These are phyloP conservation scores for Middelhovenomyces tepae DNA, from an alignment of 805 yeast genomes.

Conservation along the genomic window DNA sequence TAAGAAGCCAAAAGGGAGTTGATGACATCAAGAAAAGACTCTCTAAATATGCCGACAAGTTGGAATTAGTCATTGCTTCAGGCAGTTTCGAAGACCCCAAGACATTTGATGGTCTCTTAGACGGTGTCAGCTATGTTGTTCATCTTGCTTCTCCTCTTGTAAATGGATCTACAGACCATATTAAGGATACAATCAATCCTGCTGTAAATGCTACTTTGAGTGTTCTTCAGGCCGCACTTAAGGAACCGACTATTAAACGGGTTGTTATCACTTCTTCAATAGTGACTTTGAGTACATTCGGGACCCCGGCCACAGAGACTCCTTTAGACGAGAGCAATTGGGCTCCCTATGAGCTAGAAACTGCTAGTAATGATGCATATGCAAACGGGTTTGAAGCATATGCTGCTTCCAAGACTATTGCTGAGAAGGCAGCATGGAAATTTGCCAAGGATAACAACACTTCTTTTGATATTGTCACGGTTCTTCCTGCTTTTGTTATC, in stretches of 20 bases:
- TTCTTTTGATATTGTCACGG: slow-evolving; percentile 19
- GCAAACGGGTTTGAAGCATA: no score
- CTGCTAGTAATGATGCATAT: no score
- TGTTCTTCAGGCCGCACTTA: slow-evolving; percentile 33
- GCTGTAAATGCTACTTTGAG: slow-evolving; percentile 40
- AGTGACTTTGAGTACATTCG: no score
- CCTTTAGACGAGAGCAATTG: no score
- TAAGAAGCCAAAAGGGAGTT: neutral
- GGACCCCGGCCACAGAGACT: no score
- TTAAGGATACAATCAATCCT: slow-evolving; percentile 35
- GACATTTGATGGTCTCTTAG: slow-evolving; percentile 33
- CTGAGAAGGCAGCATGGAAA: slow-evolving; percentile 52
- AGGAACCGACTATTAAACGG: slow-evolving; percentile 33
- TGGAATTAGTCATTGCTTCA: slow-evolving; percentile 23
- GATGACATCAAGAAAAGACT: neutral
- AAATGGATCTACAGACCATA: slow-evolving; percentile 29
- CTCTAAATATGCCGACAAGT: slow-evolving; percentile 2
- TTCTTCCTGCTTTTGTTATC: slow-evolving; percentile 26
- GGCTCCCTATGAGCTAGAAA: no score
- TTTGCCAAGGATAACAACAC: slow-evolving; percentile 30
- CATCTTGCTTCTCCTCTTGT: slow-evolving; percentile 37
- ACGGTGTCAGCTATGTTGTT: slow-evolving; percentile 27
- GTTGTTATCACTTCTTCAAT: slow-evolving; percentile 43
- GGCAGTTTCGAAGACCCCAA: slow-evolving; percentile 45
- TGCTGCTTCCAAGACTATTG: slow-evolving; percentile 41